These are phyloP conservation scores for Trypanosomatidae sp. DNA, from an alignment of 208 protist species.

Conservation along the genomic window DNA sequence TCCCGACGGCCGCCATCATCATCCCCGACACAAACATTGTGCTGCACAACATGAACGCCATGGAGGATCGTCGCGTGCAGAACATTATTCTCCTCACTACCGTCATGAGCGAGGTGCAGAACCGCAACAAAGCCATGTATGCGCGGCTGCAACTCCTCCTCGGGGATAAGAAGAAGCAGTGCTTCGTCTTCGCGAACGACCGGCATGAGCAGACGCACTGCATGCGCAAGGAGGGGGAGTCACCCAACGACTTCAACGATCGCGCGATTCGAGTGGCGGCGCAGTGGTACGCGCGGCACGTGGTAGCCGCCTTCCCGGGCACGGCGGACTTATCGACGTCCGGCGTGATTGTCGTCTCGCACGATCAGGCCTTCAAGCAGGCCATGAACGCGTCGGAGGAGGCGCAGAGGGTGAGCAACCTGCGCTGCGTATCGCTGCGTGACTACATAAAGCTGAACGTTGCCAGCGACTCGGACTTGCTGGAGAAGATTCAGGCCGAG, in stretches of 20 bases:
- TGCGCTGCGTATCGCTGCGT: slow-evolving; percentile 63
- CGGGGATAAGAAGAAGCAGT: slow-evolving; percentile 59
- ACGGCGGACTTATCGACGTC: background rate
- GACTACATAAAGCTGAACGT: slow-evolving; percentile 57
- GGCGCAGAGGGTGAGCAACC: slow-evolving; percentile 31
- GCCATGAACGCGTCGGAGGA: slow-evolving; percentile 34
- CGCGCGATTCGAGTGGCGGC: slow-evolving; percentile 81
- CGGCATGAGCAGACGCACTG: slow-evolving; percentile 89
- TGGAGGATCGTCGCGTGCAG: slow-evolving; percentile 73
- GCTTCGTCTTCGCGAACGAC: slow-evolving; percentile 94
- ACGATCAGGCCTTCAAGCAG: slow-evolving; percentile 63
- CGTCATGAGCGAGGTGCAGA: slow-evolving; percentile 89
- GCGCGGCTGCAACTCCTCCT: slow-evolving; percentile 81
- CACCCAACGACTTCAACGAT: slow-evolving; percentile 90
- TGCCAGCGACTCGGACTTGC: slow-evolving; percentile 58
- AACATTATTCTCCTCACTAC: slow-evolving; percentile 92
- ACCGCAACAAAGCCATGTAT: slow-evolving; percentile 90
- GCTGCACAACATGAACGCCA: slow-evolving; percentile 93
- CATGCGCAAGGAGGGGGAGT: slow-evolving; percentile 62
- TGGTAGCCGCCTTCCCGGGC: slow-evolving; percentile 41
- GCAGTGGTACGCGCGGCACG: slow-evolving; percentile 87
- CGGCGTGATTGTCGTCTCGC: slow-evolving; percentile 60
- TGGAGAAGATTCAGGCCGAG: slow-evolving; percentile 83
- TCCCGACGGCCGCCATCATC: slow-evolving; percentile 37
- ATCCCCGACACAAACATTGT: slow-evolving; percentile 92